Base-by-base conservation (phyloP, 2,329 filamentous ascomycete species). In the Fusarium setosum region DNA sequence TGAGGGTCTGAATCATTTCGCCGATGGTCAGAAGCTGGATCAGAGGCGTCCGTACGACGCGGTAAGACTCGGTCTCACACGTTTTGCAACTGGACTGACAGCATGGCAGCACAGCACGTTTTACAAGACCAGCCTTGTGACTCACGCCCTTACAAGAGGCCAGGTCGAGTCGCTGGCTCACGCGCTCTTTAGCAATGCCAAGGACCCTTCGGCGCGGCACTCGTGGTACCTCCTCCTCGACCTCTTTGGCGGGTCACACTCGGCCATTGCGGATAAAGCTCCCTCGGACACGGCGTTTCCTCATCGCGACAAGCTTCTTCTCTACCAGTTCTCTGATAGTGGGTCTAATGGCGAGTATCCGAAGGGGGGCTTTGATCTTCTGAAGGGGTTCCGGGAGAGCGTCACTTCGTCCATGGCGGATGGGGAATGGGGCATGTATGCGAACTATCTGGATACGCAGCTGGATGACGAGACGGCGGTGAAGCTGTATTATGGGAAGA, bases 251-350 rank as follows among this genome's bases (percentile, higher is more conserved):
- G 77, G 76, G 4, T 54, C 62, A 29, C 78, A 78, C 65, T 79
- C 80, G 2, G 78, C 74, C 60, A 71, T 82, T 32, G 68, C 77
- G 2, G 62, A 73, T 1, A 42, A 76, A 3, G 24, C 63, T 0
- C 57, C 62, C 1, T 26, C 70, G 8, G 67, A 69, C 8, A 77
- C 77, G 2, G 74, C 80, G 3, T 83, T 79, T 64, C 70, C 74
- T 0, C 79, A 81, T 64, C 79, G 78, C 23, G 75, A 80, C 51
- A 79, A 82, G 69, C 78, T 86, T 17, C 78, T 84, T 2, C 80
- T 87, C 3, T 84, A 81, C 48, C 82, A 87, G 68, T 80, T 85
- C 53, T 79, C 80, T 18, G 83, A 86, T 65, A 71, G 78, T 1
- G 74, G 73, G 1, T 59, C 60, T 38, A 45, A 61, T n/a, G 67